Conservation (phyloP, 2,329 filamentous ascomycete genomes). For the Ophiostoma novo-ulmi region DNA sequence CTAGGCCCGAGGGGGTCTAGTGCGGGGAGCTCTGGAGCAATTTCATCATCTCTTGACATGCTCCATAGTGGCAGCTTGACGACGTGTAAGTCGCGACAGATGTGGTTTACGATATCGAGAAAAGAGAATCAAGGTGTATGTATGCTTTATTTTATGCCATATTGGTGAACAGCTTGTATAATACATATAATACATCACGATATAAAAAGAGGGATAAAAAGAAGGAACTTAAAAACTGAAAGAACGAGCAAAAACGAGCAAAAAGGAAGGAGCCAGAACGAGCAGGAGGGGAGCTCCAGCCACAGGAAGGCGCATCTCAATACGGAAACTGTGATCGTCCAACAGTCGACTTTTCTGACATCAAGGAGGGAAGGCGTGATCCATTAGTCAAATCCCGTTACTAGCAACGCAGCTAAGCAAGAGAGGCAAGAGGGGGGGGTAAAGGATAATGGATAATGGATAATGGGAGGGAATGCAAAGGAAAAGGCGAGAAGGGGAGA, state of each 20-base stretch:
- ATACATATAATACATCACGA: neutral
- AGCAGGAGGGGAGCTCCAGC: too few relatives aligned
- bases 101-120: neutral
- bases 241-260: neutral
- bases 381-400: constrained; percentile 26
- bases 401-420: neutral
- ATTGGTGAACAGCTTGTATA: neutral
- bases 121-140: too few relatives aligned
- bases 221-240: too few relatives aligned
- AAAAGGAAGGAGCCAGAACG: neutral
- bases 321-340: constrained; percentile 9
- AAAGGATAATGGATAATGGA: neutral
- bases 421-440: neutral
- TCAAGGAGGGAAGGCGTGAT: constrained; percentile 27
- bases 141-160: neutral
- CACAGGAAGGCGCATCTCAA: neutral
- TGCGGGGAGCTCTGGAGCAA: constrained; percentile 23
- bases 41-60: constrained; percentile 13
- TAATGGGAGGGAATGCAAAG: neutral
- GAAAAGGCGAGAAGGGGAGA: constrained; percentile 13
- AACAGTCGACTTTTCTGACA: neutral
- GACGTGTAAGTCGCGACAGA: constrained; percentile 12
- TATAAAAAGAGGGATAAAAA: too few relatives aligned
- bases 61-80: neutral
- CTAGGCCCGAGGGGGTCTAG: constrained; percentile 25